These are phyloP conservation scores for Rhynchospora pubera DNA, from an alignment of 176 grass and related monocot genomes.

Conservation along the genomic window DNA sequence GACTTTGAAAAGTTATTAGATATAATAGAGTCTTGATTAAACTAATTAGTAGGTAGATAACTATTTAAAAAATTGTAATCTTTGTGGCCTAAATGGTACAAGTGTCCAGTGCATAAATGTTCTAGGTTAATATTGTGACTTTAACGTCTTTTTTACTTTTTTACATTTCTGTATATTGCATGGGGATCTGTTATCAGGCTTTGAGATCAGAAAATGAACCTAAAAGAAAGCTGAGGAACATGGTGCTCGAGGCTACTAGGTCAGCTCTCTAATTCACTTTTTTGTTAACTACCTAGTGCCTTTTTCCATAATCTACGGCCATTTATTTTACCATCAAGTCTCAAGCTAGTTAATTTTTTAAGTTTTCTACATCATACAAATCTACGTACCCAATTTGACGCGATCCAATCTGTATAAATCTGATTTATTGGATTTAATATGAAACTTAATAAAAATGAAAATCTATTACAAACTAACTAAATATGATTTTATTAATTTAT, in stretches of 20 bases:
- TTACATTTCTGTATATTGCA: neutral
- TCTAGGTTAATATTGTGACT: neutral
- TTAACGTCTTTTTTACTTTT: neutral
- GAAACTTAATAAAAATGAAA: too few species aligned
- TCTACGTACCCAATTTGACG: neutral
- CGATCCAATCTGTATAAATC: too few species aligned
- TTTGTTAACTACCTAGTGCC: conserved; percentile 8
- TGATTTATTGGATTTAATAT: too few species aligned
- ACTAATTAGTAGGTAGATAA: neutral
- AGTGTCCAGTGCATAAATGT: neutral
- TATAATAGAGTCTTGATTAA: too few species aligned
- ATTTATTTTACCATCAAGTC: neutral
- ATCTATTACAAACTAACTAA: too few species aligned
- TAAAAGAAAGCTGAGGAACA: conserved; percentile 51
- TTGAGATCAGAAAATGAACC: conserved; percentile 41
- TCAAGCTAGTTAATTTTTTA: neutral
- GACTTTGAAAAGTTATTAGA: neutral
- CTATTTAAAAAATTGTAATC: neutral
- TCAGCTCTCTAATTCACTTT: conserved; percentile 7
- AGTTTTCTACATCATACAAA: neutral
- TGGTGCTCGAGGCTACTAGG: conserved; percentile 77
- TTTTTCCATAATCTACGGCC: neutral
- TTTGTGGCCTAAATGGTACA: neutral
- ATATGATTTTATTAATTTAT: too few species aligned
- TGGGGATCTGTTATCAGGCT: conserved; percentile 29